These are phyloP conservation scores for Populus euphratica DNA, from an alignment of 345 rosid genomes.

Conservation along the genomic window DNA sequence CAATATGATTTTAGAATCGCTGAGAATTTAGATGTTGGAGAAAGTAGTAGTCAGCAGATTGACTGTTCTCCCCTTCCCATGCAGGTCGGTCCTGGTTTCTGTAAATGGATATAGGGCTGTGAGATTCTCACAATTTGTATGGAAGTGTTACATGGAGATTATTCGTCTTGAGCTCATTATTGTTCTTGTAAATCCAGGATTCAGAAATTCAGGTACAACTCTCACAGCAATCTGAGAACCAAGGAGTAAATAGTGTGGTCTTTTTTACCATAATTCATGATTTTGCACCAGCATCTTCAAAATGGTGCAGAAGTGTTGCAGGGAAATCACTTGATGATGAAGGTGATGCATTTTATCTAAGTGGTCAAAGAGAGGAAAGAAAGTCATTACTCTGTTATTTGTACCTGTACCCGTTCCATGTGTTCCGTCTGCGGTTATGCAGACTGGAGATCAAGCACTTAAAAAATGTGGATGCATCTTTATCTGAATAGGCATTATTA, in stretches of 20 bases:
- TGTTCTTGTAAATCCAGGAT: background rate
- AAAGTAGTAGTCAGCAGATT: background rate
- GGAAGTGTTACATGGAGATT: background rate
- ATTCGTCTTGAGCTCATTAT: background rate
- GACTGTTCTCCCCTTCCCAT: background rate
- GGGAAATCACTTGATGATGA: background rate
- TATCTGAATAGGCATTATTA: too few relatives aligned
- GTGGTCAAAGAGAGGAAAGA: background rate
- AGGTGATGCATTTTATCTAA: too few relatives aligned
- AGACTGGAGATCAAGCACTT: too few relatives aligned
- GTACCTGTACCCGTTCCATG: background rate
- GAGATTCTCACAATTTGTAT: background rate
- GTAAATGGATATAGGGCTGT: background rate
- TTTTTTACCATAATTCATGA: background rate
- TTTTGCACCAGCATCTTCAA: background rate
- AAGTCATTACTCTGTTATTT: background rate
- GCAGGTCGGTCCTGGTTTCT: background rate
- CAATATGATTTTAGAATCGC: background rate
- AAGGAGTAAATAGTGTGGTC: background rate
- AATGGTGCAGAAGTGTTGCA: background rate
- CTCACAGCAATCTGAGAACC: background rate
- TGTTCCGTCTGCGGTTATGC: background rate
- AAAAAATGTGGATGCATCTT: too few relatives aligned
- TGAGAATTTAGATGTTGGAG: background rate
- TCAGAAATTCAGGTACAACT: background rate